These are phyloP conservation scores for Exophiala phaeomuriformis DNA, from an alignment of 2,329 filamentous ascomycete genomes.

Conservation along the genomic window DNA sequence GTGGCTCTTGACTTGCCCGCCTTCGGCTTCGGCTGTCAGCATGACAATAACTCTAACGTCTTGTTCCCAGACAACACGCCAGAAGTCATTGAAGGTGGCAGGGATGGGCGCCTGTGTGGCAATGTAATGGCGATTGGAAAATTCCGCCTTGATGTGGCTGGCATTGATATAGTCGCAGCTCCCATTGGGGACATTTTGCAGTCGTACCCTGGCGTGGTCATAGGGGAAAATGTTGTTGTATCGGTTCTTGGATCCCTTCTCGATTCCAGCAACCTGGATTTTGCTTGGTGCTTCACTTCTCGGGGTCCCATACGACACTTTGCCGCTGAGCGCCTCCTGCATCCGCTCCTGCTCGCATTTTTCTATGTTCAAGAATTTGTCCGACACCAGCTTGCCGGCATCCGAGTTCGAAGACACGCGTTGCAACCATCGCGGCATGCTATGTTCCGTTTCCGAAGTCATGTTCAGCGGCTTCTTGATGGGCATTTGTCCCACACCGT, in stretches of 20 bases:
- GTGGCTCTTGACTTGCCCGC: slow-evolving; percentile 89
- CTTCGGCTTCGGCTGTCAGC: slow-evolving; percentile 89
- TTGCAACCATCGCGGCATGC: slow-evolving; percentile 70
- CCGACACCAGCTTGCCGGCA: slow-evolving; percentile 70
- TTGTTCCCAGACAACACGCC: slow-evolving; percentile 95
- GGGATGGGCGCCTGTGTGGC: slow-evolving; percentile 91
- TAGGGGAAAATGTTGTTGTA: slow-evolving; percentile 98
- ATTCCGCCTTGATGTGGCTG: slow-evolving; percentile 70
- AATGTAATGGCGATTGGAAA: slow-evolving; percentile 88
- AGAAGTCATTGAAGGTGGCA: slow-evolving; percentile 91
- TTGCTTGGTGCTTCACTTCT: slow-evolving; percentile 35
- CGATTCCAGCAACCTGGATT: slow-evolving; percentile 80
- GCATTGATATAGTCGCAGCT: slow-evolving; percentile 94
- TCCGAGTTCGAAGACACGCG: slow-evolving; percentile 60
- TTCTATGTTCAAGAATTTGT: slow-evolving; percentile 79
- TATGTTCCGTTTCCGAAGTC: slow-evolving; percentile 40
- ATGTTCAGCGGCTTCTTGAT: slow-evolving; percentile 52
- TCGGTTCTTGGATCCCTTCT: slow-evolving; percentile 89
- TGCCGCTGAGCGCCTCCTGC: slow-evolving; percentile 65
- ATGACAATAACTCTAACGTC: slow-evolving; percentile 93
- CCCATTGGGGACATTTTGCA: slow-evolving; percentile 60
- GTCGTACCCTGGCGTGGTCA: slow-evolving; percentile 79
- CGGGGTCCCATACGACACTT: slow-evolving; percentile 50
- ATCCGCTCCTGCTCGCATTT: slow-evolving; percentile 83
- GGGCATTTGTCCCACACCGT: slow-evolving; percentile 76